phyloP scores from a whole-genome alignment of 225 moss, liverwort and hornwort species.

The Climacium dendroides region DNA sequence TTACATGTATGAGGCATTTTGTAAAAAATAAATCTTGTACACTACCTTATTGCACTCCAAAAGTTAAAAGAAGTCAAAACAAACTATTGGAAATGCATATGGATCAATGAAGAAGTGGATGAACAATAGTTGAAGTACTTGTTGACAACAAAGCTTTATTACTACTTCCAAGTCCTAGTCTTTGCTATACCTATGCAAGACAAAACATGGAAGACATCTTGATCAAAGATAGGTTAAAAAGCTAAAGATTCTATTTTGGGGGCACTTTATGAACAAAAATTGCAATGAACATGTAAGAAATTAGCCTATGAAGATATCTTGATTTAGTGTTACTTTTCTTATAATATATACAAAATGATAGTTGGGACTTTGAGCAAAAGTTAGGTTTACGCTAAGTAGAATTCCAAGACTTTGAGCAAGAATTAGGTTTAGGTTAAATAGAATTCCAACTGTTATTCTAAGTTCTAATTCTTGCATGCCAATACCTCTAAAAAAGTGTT shows the following conservation, averaged over 20 bases:
- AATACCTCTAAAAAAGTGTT: not conserved
- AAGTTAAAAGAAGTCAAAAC: too few species aligned
- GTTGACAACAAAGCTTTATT: not conserved
- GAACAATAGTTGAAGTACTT: not conserved
- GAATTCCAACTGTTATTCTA: not conserved
- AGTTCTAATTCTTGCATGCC: accelerated
- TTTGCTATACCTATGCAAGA: too few species aligned
- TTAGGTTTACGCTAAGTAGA: not conserved
- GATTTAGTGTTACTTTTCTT: not conserved
- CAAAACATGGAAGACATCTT: too few species aligned
- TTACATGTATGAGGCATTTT: not conserved
- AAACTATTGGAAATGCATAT: not conserved
- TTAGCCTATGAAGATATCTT: not conserved
- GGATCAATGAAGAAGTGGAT: not conserved
- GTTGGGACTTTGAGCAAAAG: accelerated
- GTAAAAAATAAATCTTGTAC: not conserved
- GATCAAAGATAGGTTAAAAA: too few species aligned
- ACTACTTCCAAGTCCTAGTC: too few species aligned
- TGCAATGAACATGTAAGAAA: not conserved
- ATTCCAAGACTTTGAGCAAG: not conserved
- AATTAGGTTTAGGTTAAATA: not conserved
- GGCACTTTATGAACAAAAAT: not conserved
- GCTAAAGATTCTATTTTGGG: not conserved
- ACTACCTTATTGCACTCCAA: not conserved
- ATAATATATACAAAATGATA: not conserved